Evolutionary conservation across 352 stramenopile species (phyloP).

Genomic region (Blastocystis sp.): DNA sequence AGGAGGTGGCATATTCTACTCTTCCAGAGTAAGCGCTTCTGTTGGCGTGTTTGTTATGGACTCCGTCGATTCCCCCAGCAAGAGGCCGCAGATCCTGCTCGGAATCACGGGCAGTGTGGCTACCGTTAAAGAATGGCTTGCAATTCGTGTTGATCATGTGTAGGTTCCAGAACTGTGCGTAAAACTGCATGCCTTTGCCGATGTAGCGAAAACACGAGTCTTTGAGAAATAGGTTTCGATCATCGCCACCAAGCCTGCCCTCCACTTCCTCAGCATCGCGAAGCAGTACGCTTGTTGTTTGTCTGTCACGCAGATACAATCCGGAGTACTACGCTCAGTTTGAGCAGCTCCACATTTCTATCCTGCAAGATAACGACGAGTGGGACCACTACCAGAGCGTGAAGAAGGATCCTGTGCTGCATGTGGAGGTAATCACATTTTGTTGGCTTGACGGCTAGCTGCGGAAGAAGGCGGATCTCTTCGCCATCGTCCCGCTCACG

Average conservation of each 20-base stretch:
- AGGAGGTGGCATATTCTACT: constrained; percentile 20
- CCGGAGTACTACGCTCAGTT: constrained; percentile 18
- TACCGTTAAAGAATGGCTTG: constrained; percentile 18
- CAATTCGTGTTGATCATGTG: neutral
- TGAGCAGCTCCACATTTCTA: constrained; percentile 1
- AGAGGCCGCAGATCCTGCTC: constrained; percentile 15
- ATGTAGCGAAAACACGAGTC: neutral
- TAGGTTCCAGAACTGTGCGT: constrained; percentile 63
- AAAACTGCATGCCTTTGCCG: constrained; percentile 34
- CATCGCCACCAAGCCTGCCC: constrained; percentile 38
- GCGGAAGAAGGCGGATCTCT: constrained; percentile 31
- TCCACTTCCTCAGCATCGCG: constrained; percentile 37
- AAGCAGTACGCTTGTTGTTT: neutral
- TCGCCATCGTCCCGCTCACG: constrained; percentile 57
- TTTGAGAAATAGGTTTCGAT: constrained; percentile 21
- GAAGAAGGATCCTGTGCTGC: constrained; percentile 65
- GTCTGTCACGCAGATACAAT: constrained; percentile 35
- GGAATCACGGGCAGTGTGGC: constrained; percentile 64
- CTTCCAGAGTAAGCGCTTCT: constrained; percentile 55
- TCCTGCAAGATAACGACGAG: constrained; percentile 47
- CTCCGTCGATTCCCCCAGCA: neutral
- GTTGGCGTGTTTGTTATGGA: constrained; percentile 45
- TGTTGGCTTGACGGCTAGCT: neutral
- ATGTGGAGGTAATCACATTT: constrained; percentile 24
- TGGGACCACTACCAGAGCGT: constrained; percentile 60